Conservation (phyloP, 2,329 filamentous ascomycete genomes). For the Hypoxylon sp. region DNA sequence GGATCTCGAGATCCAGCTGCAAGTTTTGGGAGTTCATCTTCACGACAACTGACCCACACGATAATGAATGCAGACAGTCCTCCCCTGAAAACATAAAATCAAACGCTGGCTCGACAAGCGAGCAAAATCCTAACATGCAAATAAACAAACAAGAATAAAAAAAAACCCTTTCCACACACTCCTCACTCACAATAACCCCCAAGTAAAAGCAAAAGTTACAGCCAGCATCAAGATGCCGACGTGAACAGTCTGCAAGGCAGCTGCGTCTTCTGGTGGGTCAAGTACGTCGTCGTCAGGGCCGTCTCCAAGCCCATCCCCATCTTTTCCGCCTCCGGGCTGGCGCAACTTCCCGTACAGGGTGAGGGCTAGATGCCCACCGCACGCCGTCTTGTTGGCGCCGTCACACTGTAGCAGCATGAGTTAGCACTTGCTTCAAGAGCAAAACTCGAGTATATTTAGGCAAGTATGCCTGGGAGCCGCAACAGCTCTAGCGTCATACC, state of each 20-base stretch:
- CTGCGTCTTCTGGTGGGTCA: constrained; percentile 6
- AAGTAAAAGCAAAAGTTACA: constrained; percentile 21
- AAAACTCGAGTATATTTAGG: neutral
- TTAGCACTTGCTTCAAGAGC: neutral
- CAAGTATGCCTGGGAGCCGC: neutral
- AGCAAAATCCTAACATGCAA: constrained; percentile 2
- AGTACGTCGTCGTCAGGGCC: neutral
- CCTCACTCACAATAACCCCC: constrained; percentile 17
- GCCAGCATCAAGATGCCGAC: constrained; percentile 26
- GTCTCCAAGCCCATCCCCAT: neutral
- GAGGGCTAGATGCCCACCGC: constrained; percentile 66
- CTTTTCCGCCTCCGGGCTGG: neutral
- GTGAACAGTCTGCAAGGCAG: constrained; percentile 23
- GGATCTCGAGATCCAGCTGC: neutral
- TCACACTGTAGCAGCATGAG: constrained; percentile 56
- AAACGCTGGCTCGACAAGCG: constrained; percentile 2
- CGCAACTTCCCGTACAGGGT: constrained; percentile 58
- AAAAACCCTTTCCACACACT: neutral
- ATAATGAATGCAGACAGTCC: neutral
- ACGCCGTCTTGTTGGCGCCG: constrained; percentile 65
- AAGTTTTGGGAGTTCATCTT: neutral
- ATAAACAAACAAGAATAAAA: constrained; percentile 1
- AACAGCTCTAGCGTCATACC: too few species aligned
- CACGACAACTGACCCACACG: too few species aligned
- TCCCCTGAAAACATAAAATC: neutral